These are phyloP conservation scores for Aureobasidium uvarum DNA, from an alignment of 2,329 filamentous ascomycete genomes.

Conservation along the genomic window DNA sequence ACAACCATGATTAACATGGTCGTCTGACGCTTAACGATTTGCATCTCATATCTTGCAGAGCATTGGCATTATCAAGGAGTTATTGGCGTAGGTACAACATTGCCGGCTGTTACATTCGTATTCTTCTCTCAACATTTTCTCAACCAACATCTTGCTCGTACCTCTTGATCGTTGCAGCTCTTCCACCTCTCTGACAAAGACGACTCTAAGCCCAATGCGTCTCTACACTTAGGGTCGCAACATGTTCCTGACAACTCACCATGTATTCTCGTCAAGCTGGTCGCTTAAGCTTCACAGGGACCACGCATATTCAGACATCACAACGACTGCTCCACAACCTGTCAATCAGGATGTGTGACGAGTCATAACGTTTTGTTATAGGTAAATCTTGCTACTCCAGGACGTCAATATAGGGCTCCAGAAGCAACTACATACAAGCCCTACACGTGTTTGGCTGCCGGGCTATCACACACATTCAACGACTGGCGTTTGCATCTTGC, in stretches of 20 bases:
- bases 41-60: conserved; percentile 10
- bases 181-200: too few species aligned
- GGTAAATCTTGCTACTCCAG: conserved; percentile 1
- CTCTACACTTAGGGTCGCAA: neutral
- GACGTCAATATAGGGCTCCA: conserved; percentile 6
- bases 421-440: neutral
- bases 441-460: conserved; percentile 20
- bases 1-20: neutral
- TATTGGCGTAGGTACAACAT: conserved; percentile 7
- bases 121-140: neutral
- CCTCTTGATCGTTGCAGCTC: neutral
- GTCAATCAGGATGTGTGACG: neutral
- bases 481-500: conserved; percentile 6
- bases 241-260: neutral
- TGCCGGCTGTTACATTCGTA: neutral
- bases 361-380: conserved; percentile 20
- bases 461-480: neutral
- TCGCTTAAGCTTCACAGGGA: too few species aligned
- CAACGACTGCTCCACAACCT: neutral
- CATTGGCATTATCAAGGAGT: conserved; percentile 2
- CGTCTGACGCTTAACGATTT: conserved; percentile 2
- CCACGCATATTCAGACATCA: neutral
- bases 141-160: neutral
- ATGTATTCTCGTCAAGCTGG: neutral
- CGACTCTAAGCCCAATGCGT: neutral